Evolutionary conservation across 768 basidiomycete genomes (phyloP).

Genomic region (Strobilomyces dryophilus): DNA sequence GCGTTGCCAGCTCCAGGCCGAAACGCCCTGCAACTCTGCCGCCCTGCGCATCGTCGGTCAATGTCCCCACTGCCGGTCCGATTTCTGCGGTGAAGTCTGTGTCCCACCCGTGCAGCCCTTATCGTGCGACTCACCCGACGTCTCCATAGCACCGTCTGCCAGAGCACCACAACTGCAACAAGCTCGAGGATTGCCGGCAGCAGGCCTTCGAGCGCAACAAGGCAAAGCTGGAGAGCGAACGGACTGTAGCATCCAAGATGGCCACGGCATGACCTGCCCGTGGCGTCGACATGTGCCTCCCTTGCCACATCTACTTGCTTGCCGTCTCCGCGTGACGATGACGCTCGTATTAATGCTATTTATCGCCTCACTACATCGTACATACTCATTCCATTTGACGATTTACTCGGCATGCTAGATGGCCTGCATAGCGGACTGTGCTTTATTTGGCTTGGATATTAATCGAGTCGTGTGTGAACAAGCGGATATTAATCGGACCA

Average conservation of each 20-base stretch:
- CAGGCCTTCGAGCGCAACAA: conserved; percentile 89
- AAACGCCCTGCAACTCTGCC: conserved; percentile 63
- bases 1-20: conserved; percentile 69
- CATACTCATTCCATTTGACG: conserved; percentile 9
- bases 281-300: neutral
- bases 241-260: conserved; percentile 85
- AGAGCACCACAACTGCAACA: conserved; percentile 82
- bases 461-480: neutral
- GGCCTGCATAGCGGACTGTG: conserved; percentile 10
- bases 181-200: conserved; percentile 80
- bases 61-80: conserved; percentile 73
- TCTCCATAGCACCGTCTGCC: conserved; percentile 73
- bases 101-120: neutral
- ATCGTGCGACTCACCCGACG: conserved; percentile 16
- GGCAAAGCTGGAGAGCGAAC: conserved; percentile 81
- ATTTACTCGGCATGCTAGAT: conserved; percentile 12
- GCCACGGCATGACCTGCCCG: conserved; percentile 54
- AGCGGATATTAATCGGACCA: neutral
- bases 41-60: conserved; percentile 81
- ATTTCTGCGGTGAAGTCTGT: conserved; percentile 77
- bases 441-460: conserved; percentile 8
- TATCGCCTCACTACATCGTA: conserved; percentile 21
- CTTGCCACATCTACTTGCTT: conserved; percentile 1
- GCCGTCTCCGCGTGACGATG: conserved; percentile 19
- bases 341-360: conserved; percentile 22